These are phyloP conservation scores for Aspergillus sp. DNA, from an alignment of 2,329 filamentous ascomycete species.

Conservation along the genomic window DNA sequence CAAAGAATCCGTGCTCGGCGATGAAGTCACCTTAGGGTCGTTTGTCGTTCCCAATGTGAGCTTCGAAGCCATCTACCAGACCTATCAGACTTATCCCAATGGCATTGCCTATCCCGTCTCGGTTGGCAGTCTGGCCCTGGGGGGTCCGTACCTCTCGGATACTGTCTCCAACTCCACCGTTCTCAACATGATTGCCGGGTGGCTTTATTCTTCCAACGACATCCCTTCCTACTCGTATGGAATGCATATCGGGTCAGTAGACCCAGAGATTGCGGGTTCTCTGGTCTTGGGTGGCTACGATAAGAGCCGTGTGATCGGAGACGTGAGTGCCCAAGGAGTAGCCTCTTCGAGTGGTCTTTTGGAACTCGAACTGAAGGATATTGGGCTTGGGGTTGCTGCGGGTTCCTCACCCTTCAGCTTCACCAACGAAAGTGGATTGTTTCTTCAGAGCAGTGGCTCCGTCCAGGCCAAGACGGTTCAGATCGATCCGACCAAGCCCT, in stretches of 20 bases:
- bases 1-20: constrained; percentile 12
- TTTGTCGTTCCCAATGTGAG: constrained; percentile 20
- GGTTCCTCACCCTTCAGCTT: constrained; percentile 46
- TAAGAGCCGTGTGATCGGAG: constrained; percentile 40
- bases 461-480: constrained; percentile 30
- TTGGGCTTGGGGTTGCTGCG: constrained; percentile 44
- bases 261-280: constrained; percentile 36
- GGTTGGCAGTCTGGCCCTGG: constrained; percentile 23
- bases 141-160: constrained; percentile 13
- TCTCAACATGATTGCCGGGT: constrained; percentile 19
- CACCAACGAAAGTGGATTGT: constrained; percentile 26
- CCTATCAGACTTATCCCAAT: constrained; percentile 25
- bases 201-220: constrained; percentile 8
- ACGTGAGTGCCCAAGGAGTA: constrained; percentile 20
- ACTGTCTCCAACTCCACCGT: background rate
- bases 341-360: constrained; percentile 14
- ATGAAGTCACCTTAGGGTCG: constrained; percentile 12
- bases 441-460: constrained; percentile 31
- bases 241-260: constrained; percentile 47
- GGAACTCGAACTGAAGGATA: constrained; percentile 38
- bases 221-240: constrained; percentile 46
- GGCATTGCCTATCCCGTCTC: constrained; percentile 20
- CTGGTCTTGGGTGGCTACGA: constrained; percentile 48
- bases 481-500: constrained; percentile 39
- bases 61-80: constrained; percentile 19